phyloP scores from a whole-genome alignment of 2,329 filamentous ascomycete genomes.

The Trichoderma polysporum region DNA sequence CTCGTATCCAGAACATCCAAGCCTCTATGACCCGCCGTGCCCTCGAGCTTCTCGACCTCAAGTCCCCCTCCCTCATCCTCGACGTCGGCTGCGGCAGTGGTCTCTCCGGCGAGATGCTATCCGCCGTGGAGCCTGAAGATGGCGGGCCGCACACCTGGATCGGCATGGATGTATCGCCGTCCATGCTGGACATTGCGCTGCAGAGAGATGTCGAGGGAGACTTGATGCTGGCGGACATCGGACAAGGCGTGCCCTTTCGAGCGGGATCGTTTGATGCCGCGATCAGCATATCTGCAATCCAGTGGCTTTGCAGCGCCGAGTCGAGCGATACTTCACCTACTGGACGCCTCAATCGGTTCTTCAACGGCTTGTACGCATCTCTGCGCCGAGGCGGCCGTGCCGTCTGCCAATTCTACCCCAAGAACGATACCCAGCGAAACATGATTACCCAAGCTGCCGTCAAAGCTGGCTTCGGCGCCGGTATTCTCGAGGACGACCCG shows the following conservation, averaged over 20 bases:
- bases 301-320: conserved; percentile 98
- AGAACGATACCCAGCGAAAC: conserved; percentile 84
- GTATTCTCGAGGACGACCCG: conserved; percentile 90
- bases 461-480: conserved; percentile 91
- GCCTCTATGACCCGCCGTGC: conserved; percentile 91
- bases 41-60: conserved; percentile 83
- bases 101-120: conserved; percentile 90
- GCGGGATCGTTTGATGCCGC: conserved; percentile 92
- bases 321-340: conserved; percentile 78
- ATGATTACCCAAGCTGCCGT: conserved; percentile 93
- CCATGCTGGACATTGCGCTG: conserved; percentile 95
- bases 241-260: conserved; percentile 91
- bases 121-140: conserved; percentile 64
- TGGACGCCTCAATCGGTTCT: conserved; percentile 79
- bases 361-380: conserved; percentile 85
- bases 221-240: conserved; percentile 90
- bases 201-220: conserved; percentile 92
- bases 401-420: conserved; percentile 97
- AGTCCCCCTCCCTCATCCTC: conserved; percentile 79
- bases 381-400: conserved; percentile 82
- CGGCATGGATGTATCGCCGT: conserved; percentile 92
- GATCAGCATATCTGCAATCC: conserved; percentile 92
- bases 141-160: conserved; percentile 91
- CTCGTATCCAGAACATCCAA: conserved; percentile 93
- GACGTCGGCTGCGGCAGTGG: conserved; percentile 97